A percentile compares a stretch with the other conserved stretches of the same genome.
Conservation (phyloP, 495 filamentous ascomycete genomes). For the Xylaria cubensis region DNA sequence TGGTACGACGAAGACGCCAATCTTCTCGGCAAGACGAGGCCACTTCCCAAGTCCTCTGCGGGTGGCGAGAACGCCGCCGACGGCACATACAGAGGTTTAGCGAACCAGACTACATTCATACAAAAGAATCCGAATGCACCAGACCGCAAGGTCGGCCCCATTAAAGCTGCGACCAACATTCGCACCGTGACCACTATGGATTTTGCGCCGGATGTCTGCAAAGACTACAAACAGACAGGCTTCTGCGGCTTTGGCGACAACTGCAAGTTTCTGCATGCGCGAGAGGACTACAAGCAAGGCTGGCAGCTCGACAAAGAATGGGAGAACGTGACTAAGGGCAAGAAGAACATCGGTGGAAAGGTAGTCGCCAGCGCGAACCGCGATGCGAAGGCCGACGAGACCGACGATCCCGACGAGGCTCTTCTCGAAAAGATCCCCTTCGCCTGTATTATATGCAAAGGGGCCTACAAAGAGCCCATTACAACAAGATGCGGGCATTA, state of each 20-base stretch:
- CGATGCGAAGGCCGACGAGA: conserved; percentile 49
- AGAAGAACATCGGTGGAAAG: conserved; percentile 67
- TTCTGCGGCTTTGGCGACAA: conserved; percentile 81
- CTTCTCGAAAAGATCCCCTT: conserved; percentile 90
- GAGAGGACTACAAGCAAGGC: conserved; percentile 89
- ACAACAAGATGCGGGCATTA: conserved; percentile 94
- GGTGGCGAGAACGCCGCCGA: conserved; percentile 47
- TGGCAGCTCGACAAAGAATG: conserved; percentile 96
- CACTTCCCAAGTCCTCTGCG: conserved; percentile 33
- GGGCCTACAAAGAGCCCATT: conserved; percentile 80
- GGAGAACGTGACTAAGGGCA: conserved; percentile 83
- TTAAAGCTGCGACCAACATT: conserved; percentile 89
- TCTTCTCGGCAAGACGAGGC: conserved; percentile 69
- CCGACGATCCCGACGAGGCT: conserved; percentile 71
- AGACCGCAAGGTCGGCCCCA: conserved; percentile 74
- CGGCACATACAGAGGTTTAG: conserved; percentile 78
- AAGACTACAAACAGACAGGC: conserved; percentile 91
- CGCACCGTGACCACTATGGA: conserved; percentile 90
- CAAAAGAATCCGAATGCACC: conserved; percentile 84
- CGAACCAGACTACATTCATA: conserved; percentile 76
- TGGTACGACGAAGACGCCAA: conserved; percentile 82
- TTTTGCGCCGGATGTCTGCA: conserved; percentile 93
- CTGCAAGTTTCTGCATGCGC: conserved; percentile 88
- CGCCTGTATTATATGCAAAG: conserved; percentile 90
- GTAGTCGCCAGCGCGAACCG: conserved; percentile 67